Percentiles rank a stretch among this genome's conserved stretches.
Conservation (phyloP, 1,284 basidiomycete genomes). For the Agaricales sp. region DNA sequence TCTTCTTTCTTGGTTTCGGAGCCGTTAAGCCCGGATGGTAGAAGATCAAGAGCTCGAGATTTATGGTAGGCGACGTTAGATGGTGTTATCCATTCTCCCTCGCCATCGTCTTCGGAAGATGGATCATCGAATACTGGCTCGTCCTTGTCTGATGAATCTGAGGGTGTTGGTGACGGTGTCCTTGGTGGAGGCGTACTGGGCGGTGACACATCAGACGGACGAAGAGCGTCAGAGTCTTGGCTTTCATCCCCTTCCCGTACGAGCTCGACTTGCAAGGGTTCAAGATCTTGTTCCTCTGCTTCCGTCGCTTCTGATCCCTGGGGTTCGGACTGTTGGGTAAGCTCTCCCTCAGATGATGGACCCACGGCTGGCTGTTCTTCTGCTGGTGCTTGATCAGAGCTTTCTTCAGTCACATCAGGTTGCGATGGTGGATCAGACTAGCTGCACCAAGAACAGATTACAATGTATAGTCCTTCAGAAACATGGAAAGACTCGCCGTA, state of each 20-base stretch:
- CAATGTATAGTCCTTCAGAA: neutral
- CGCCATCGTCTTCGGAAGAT: slow-evolving; percentile 69
- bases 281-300: slow-evolving; percentile 20
- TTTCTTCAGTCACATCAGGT: slow-evolving; percentile 5
- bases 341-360: no score
- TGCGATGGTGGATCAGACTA: neutral
- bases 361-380: no score
- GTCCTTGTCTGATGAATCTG: slow-evolving; percentile 10
- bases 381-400: slow-evolving; percentile 13
- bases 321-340: slow-evolving; percentile 7
- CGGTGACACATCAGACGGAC: no score
- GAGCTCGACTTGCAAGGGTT: slow-evolving; percentile 39
- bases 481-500: neutral
- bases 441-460: neutral
- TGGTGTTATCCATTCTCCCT: slow-evolving; percentile 97
- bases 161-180: slow-evolving; percentile 1
- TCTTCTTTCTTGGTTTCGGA: slow-evolving; percentile 31
- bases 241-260: slow-evolving; percentile 23
- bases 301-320: slow-evolving; percentile 7
- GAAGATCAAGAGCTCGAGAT: slow-evolving; percentile 76
- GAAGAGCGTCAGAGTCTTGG: neutral
- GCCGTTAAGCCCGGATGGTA: slow-evolving; percentile 38
- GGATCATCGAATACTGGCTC: slow-evolving; percentile 59
- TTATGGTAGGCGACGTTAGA: slow-evolving; percentile 83
- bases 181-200: neutral